phyloP scores from a whole-genome alignment of 495 filamentous ascomycete species.

The Trichoderma reesei region DNA sequence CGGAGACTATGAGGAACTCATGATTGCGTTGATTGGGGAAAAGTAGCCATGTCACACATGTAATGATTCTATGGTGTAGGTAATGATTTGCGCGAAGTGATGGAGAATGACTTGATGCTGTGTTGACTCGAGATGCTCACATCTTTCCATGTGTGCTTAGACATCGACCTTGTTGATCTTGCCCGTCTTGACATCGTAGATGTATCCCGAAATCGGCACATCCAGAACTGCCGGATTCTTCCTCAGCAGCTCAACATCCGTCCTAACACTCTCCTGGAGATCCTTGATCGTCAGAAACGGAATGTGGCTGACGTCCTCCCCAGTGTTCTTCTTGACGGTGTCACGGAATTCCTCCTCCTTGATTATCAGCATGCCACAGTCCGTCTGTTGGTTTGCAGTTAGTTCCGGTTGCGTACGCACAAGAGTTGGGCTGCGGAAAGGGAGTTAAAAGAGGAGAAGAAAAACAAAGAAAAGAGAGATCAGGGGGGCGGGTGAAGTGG shows the following conservation, averaged over 20 bases:
- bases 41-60: neutral
- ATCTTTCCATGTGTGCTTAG: slow-evolving; percentile 10
- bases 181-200: slow-evolving; percentile 74
- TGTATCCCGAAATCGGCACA: slow-evolving; percentile 58
- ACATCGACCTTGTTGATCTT: slow-evolving; percentile 48
- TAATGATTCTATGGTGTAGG: too few relatives aligned
- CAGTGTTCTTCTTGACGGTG: slow-evolving; percentile 49
- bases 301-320: slow-evolving; percentile 29
- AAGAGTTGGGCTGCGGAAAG: too few relatives aligned
- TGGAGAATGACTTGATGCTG: too few relatives aligned
- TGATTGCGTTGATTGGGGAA: neutral
- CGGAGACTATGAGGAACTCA: neutral
- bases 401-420: neutral
- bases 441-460: too few relatives aligned
- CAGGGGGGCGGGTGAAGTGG: too few relatives aligned
- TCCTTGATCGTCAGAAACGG: slow-evolving; percentile 59
- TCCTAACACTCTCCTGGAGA: slow-evolving; percentile 50
- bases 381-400: slow-evolving; percentile 26
- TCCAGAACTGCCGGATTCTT: slow-evolving; percentile 47
- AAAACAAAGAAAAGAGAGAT: neutral
- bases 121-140: neutral
- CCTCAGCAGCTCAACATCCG: slow-evolving; percentile 59
- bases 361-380: slow-evolving; percentile 79
- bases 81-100: too few relatives aligned
- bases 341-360: slow-evolving; percentile 51